Percentiles rank a stretch among this genome's conserved stretches.
phyloP scores from a whole-genome alignment of 257 asterid genomes.

The Fraxinus quadrangulata region DNA sequence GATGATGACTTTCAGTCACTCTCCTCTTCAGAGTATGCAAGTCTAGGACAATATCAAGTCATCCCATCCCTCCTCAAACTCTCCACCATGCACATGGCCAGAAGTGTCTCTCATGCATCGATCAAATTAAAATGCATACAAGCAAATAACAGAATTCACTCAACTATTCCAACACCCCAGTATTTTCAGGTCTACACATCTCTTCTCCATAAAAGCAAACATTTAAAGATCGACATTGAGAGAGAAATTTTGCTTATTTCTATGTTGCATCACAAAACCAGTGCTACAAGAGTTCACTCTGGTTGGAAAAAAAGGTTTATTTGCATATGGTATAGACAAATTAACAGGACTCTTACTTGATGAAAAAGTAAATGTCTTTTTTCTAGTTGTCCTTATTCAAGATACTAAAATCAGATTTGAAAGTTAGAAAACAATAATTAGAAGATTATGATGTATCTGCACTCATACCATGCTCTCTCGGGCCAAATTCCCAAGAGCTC shows the following conservation, averaged over 20 bases:
- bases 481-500: background rate
- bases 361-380: background rate
- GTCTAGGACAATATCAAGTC: background rate
- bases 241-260: constrained; percentile 5
- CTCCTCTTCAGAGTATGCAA: background rate
- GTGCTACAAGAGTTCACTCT: background rate
- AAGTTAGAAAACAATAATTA: background rate
- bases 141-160: background rate
- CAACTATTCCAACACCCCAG: background rate
- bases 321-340: background rate
- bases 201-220: background rate
- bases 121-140: background rate
- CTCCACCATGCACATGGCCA: background rate
- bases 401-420: background rate
- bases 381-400: background rate
- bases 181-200: background rate
- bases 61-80: background rate
- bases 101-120: background rate
- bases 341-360: background rate
- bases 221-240: background rate
- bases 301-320: background rate
- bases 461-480: background rate
- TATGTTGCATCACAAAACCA: constrained; percentile 2
- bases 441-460: constrained; percentile 9
- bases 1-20: background rate